A percentile compares a stretch with the other conserved stretches of the same genome.
phyloP scores from a whole-genome alignment of 495 filamentous ascomycete genomes.

The Bathelium albidoporum region DNA sequence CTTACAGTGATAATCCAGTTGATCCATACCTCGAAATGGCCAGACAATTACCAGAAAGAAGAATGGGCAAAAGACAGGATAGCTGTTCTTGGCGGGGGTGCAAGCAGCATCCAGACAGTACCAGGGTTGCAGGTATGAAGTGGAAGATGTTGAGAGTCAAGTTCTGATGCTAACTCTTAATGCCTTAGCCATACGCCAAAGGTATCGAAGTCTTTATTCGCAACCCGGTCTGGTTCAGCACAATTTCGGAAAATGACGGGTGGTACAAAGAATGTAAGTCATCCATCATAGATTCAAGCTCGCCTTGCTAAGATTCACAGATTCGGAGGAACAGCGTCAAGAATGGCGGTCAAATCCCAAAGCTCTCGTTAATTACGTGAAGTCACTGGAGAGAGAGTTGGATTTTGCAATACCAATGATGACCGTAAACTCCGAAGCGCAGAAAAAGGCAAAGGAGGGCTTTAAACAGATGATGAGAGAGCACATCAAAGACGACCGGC shows the following conservation, averaged over 20 bases:
- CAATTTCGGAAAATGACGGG: neutral
- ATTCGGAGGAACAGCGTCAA: neutral
- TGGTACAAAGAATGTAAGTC: neutral
- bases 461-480: neutral
- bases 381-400: neutral
- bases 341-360: neutral
- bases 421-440: neutral
- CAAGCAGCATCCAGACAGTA: conserved; percentile 2
- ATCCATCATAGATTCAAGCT: neutral
- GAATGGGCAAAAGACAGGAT: neutral
- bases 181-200: neutral
- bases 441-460: neutral
- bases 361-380: neutral
- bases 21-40: neutral
- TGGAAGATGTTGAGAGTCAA: neutral
- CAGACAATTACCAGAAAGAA: neutral
- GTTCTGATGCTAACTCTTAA: neutral
- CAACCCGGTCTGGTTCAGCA: neutral
- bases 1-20: neutral
- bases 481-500: neutral
- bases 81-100: neutral
- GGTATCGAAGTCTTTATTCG: neutral
- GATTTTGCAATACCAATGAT: neutral
- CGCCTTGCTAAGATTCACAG: neutral
- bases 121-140: neutral